Conservation (phyloP, 345 rosid genomes). For the Linum usitatissimum region DNA sequence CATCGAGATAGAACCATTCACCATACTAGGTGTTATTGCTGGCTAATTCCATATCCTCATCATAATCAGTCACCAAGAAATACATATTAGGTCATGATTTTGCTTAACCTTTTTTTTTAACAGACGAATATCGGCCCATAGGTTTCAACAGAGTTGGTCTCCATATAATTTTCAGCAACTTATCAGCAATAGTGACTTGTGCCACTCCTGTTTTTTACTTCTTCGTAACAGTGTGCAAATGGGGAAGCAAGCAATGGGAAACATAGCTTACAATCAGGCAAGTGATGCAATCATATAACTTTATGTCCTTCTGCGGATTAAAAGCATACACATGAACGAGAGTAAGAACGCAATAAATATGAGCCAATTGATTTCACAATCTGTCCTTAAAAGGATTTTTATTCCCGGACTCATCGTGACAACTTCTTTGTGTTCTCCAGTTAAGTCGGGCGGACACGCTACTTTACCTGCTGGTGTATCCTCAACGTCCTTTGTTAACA, state of each 20-base stretch:
- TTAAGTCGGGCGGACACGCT: conserved; percentile 77
- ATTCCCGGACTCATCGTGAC: background rate
- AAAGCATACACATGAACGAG: too few relatives aligned
- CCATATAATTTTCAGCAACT: background rate
- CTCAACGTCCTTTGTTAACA: conserved; percentile 82
- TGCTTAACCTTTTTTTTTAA: conserved; percentile 8
- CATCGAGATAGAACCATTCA: conserved; percentile 95
- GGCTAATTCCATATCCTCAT: conserved; percentile 92
- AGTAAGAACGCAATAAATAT: too few relatives aligned
- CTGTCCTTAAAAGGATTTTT: too few relatives aligned
- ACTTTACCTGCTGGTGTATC: conserved; percentile 83
- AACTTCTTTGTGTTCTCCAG: conserved; percentile 23
- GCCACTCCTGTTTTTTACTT: background rate
- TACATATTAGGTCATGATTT: conserved; percentile 67
- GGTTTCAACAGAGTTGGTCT: background rate
- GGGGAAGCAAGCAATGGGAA: conserved; percentile 99
- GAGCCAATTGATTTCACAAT: too few relatives aligned
- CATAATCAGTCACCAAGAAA: conserved; percentile 99
- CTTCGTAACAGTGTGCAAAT: conserved; percentile 70
- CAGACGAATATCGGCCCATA: background rate
- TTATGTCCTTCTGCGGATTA: background rate
- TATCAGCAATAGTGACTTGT: background rate
- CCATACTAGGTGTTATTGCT: conserved; percentile 89
- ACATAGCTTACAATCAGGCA: conserved; percentile 89
- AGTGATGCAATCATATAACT: conserved; percentile 16